Evolutionary conservation across 768 basidiomycete genomes (phyloP).

Genomic region (Epithele typhae): DNA sequence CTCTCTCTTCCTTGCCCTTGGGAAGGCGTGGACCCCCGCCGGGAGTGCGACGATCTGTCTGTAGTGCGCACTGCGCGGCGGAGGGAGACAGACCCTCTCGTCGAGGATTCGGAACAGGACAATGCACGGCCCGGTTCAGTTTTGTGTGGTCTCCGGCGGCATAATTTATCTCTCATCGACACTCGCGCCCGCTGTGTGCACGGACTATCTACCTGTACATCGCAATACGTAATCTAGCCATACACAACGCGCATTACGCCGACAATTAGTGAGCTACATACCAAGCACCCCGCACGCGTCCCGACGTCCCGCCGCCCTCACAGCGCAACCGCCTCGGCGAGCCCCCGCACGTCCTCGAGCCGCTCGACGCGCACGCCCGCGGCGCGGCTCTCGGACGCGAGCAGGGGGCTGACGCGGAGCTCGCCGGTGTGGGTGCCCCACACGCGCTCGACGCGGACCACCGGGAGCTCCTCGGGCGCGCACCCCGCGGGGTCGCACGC

Average conservation of each 20-base stretch:
- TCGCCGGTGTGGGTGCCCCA: constrained; percentile 58
- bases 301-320: too few relatives aligned
- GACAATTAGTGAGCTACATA: neutral
- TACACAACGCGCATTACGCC: too few relatives aligned
- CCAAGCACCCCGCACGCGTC: too few relatives aligned
- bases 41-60: constrained; percentile 71
- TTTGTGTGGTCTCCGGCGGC: too few relatives aligned
- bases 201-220: too few relatives aligned
- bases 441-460: constrained; percentile 57
- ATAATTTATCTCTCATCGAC: too few relatives aligned
- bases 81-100: too few relatives aligned
- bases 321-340: too few relatives aligned
- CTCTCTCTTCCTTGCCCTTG: constrained; percentile 71
- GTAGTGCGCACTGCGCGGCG: constrained; percentile 26
- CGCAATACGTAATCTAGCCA: too few relatives aligned
- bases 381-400: constrained; percentile 63
- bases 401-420: constrained; percentile 66
- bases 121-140: too few relatives aligned
- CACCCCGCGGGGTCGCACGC: constrained; percentile 54
- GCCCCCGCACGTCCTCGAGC: constrained; percentile 51
- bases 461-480: constrained; percentile 43
- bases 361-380: constrained; percentile 64
- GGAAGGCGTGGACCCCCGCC: constrained; percentile 73
- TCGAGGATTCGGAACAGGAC: too few relatives aligned
- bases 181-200: neutral